Base-by-base conservation (phyloP, 2,329 filamentous ascomycete species). In the Dendrostoma leiphaemia region DNA sequence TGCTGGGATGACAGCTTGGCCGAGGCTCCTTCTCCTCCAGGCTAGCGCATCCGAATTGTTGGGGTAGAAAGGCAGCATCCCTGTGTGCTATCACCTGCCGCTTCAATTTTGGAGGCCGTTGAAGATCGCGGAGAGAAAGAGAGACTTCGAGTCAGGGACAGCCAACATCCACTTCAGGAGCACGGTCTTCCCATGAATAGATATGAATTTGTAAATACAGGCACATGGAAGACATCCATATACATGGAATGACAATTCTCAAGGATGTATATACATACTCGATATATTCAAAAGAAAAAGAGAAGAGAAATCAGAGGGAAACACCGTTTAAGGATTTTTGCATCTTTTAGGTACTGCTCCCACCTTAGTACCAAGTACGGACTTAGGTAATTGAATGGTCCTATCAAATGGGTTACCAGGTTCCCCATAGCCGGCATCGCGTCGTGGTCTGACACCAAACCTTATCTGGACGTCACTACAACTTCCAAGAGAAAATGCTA, bases 391-490 rank as follows among this genome's bases (percentile, higher is more conserved):
- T 12, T 35, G 32, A 3, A 12, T 5, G 17, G 32, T n/a, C 35
- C 35, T 38, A 38, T 38, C 35, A 38, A 19, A 7, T 8, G 17
- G 32, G 32, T 17, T 3, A 38, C 35, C 34, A 40, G 34, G 21
- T 23, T 21, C 12, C n/a, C 47, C 34, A n/a, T 49, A 29, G 26
- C 28, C 43, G 43, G 43, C 43, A 31, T 13, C 19, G 24, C 15
- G 2, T 28, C n/a, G 17, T 41, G 49, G 26, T 17, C 43, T 47
- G 43, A 40, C 43, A 29, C 50, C 38, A 52, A 53, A 57, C 54
- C 51, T 54, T 54, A 57, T 50, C 46, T 54, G 41, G 43, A 54
- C 46, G 51, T 56, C 54, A 41, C 43, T 32, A 26, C 41, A 29
- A 34, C 19, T 35, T 43, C 41, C 13, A 48, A 41, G 34, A 31